phyloP scores from a whole-genome alignment of 2,329 filamentous ascomycete genomes.

The Pyricularia grisea region DNA sequence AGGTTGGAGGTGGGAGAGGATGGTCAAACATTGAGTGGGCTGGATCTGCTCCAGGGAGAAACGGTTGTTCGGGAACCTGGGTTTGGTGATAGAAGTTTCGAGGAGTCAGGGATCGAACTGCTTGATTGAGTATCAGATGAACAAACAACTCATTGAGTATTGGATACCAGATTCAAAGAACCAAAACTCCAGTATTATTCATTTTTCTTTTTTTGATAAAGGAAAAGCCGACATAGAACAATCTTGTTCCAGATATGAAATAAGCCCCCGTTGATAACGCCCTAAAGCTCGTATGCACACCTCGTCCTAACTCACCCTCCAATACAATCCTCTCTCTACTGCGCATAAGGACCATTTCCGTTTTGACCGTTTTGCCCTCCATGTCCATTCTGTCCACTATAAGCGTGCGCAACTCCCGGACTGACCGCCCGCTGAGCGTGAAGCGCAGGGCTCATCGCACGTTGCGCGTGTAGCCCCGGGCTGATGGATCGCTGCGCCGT shows the following conservation, averaged over 20 bases:
- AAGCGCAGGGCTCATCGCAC: neutral
- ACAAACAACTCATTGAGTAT: neutral
- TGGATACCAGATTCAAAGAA: neutral
- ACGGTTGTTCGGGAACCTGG: neutral
- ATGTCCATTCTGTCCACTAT: neutral
- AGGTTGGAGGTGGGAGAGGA: conserved; percentile 1
- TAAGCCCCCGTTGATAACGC: no score
- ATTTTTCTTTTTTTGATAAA: neutral
- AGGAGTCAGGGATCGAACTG: conserved; percentile 1
- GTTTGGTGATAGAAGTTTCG: neutral
- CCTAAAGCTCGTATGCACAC: neutral
- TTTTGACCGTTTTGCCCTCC: neutral
- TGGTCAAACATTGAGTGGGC: neutral
- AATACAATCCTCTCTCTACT: neutral
- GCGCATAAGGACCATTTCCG: neutral
- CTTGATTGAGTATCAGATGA: neutral
- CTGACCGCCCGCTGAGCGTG: neutral
- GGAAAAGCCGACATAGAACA: neutral
- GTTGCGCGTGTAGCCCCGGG: neutral
- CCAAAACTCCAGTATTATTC: neutral
- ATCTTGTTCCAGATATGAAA: neutral
- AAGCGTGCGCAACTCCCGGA: neutral
- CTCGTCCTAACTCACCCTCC: neutral
- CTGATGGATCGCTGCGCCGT: neutral
- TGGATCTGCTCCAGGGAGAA: neutral